Evolutionary conservation across 2,329 filamentous ascomycete species (phyloP), one percentile per base, ranked within the genome.

Genomic region (Aureobasidium sp.): DNA sequence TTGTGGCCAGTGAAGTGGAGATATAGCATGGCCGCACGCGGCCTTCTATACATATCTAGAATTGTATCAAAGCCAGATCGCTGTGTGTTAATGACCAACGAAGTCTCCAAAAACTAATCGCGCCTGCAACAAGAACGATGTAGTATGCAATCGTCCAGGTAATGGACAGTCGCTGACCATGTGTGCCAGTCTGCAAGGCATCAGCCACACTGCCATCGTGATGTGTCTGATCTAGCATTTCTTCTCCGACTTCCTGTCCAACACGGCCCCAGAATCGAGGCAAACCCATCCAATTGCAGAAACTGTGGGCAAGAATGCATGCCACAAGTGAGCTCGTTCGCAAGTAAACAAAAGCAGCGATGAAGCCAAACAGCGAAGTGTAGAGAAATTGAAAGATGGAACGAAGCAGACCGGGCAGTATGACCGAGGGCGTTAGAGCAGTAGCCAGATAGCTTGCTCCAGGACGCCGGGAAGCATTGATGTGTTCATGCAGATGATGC

Each of bases 401-500:
- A 55, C 90, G 86, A 32, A 89, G 71, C 6, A 94, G 70, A 13
- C 70, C 71, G 15, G 66, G 66, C 29, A 73, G 58, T 47, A 71
- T 65, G 46, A 71, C 52, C 2, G 46, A 57, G 1, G 84, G 80
- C 0, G 80, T 66, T 3, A 58, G 34, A 13, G 62, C 26, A 36
- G 64, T 63, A 10, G 48, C 50, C n/a, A 66, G 29, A 39, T 66
- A 66, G n/a, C 59, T 61, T 48, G 53, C 60, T 13, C 87, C 70
- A 1, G 87, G 85, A 65, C 84, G 80, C 9, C 90, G 90, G 68
- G 95, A 85, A 1, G 88, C 90, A 62, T 96, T 80, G 62, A 88
- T 84, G 75, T 96, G 96, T 76, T 97, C 94, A 78, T 96, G 96
- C 73, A 96, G 91, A 76, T 99, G 94, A 76, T 99, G 93, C 52